Base-by-base conservation (phyloP, 768 basidiomycete species). In the Mycena galopus region DNA sequence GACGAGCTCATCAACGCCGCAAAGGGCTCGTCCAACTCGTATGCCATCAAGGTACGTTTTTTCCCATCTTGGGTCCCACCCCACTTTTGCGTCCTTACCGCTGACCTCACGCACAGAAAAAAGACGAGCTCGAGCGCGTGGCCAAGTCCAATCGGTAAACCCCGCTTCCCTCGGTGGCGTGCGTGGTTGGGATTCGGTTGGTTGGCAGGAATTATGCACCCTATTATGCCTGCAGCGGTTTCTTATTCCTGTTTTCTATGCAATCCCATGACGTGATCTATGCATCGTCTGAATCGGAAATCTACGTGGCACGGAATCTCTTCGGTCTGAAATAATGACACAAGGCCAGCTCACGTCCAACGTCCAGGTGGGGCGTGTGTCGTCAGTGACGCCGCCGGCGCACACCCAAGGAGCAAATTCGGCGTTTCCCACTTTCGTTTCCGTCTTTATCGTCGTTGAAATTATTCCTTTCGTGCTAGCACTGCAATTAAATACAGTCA, bases 1-100 rank as follows among this genome's bases (percentile, higher is more conserved):
- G 98, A 99, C 83, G 98, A 99, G 85, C 93, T 99, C 80, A 98
- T 99, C 90, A 99, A 99, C 84, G 98, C 98, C 65, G 98, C 97
- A 76, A 99, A 99, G 89, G 98, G 98, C 75, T 99, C 98, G 60
- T 98, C 97, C 80, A 99, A 99, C 93, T 99, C 97, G 66, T 99
- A 99, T 83, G 97, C 97, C 73, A 99, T 99, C 90, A 99, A 98
- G 95, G 94, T 94, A 55, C 56, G 85, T 78, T 3, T 35, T 3
- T 23, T 7, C 10, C 30, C 39, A 37, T 39, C 17, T 16, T 39
- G 12, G 11, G 39, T 39, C 39, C 12, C 32, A 32, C 32, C 16
- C 53, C 30, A 14, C 62, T 35, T 35, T 39, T 39, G 14, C 61
- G 51, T 42, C 25, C 37, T 27, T 19, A 23, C 33, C 29, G 58